These are phyloP conservation scores for Trichoderma sp. DNA, from an alignment of 2,329 filamentous ascomycete species.

Conservation along the genomic window DNA sequence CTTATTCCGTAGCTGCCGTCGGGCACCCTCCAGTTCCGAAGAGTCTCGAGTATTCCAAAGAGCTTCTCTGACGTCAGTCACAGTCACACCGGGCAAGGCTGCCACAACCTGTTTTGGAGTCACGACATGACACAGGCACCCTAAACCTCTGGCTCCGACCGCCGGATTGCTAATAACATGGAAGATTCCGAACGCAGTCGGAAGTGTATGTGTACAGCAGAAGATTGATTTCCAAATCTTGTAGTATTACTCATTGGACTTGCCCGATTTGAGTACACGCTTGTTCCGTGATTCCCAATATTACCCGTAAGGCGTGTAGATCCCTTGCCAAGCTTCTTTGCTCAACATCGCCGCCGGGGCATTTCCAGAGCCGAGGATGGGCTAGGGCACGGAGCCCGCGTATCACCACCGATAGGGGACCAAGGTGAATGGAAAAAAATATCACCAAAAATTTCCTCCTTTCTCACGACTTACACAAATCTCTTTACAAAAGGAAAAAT, in stretches of 20 bases:
- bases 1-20: constrained; percentile 2
- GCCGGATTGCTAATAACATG: neutral
- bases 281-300: neutral
- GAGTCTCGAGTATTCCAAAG: neutral
- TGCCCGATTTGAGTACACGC: neutral
- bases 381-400: neutral
- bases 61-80: constrained; percentile 10
- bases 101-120: neutral
- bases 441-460: neutral
- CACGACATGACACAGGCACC: neutral
- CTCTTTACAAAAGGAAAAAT: neutral
- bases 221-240: neutral
- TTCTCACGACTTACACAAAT: neutral
- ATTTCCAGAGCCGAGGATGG: neutral
- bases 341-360: neutral
- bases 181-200: neutral
- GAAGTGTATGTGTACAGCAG: neutral
- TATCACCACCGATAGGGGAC: neutral
- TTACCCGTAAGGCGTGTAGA: neutral
- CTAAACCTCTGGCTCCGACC: neutral
- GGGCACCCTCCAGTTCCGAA: neutral
- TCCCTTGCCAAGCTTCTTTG: neutral
- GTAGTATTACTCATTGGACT: neutral
- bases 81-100: neutral
- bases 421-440: neutral